Evolutionary conservation across 208 protist genomes (phyloP).

Genomic region (Wallacemonas rigidus): DNA sequence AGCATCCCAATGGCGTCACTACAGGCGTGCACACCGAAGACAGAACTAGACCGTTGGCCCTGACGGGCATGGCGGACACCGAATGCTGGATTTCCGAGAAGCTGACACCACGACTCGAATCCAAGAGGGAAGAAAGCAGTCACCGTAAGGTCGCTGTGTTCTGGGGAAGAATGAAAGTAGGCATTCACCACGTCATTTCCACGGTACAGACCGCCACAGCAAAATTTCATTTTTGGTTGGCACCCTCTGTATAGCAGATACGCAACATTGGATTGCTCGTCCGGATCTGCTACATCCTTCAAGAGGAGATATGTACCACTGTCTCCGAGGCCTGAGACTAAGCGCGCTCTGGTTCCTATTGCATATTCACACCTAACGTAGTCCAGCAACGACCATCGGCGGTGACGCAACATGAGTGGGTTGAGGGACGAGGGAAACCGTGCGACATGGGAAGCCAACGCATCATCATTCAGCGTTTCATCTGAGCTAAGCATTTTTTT

Average conservation of each 20-base stretch:
- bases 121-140: slow-evolving; percentile 12
- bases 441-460: slow-evolving; percentile 3
- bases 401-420: slow-evolving; percentile 5
- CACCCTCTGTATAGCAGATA: slow-evolving; percentile 1
- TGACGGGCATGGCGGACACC: slow-evolving; percentile 4
- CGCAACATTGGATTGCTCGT: slow-evolving; percentile 2
- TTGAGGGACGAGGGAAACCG: slow-evolving; percentile 8
- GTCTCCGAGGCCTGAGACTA: neutral
- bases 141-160: neutral
- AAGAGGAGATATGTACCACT: neutral
- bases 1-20: slow-evolving; percentile 14
- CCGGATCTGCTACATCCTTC: neutral
- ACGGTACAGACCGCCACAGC: slow-evolving; percentile 7
- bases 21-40: slow-evolving; percentile 10
- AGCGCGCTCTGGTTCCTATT: neutral
- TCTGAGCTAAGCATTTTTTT: slow-evolving; percentile 13
- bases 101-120: slow-evolving; percentile 15
- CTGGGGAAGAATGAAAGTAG: slow-evolving; percentile 1
- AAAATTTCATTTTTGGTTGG: neutral
- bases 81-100: slow-evolving; percentile 12
- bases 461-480: slow-evolving; percentile 10
- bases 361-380: slow-evolving; percentile 3
- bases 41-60: neutral
- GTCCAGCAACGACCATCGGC: neutral
- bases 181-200: slow-evolving; percentile 15